Conservation (phyloP, 202 grass and related monocot species). For the Dendrocalamus latiflorus region DNA sequence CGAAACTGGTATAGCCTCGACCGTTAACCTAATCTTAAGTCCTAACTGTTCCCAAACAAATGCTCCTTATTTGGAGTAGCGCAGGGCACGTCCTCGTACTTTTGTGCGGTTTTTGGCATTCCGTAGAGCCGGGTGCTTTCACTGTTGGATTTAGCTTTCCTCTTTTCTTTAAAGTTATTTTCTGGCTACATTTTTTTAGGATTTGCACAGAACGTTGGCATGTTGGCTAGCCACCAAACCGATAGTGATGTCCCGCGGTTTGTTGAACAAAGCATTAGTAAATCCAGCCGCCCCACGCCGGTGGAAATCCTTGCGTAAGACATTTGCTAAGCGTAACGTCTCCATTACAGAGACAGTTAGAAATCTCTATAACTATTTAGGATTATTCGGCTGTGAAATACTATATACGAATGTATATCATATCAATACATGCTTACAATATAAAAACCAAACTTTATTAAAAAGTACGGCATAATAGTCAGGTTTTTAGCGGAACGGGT, state of each 20-base stretch:
- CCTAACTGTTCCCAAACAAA: not conserved
- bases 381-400: no score
- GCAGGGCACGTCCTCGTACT: not conserved
- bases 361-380: no score
- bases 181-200: no score
- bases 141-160: conserved; percentile 4
- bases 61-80: not conserved
- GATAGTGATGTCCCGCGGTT: not conserved
- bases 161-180: not conserved
- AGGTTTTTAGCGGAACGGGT: no score
- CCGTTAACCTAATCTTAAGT: not conserved
- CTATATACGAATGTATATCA: no score
- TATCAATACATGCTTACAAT: no score
- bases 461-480: no score
- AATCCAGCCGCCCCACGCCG: not conserved
- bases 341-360: no score
- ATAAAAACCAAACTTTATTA: no score
- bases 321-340: not conserved
- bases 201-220: not conserved
- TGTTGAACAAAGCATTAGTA: not conserved
- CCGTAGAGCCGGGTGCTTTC: not conserved
- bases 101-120: not conserved
- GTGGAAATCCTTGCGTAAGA: not conserved
- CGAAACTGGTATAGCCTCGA: not conserved
- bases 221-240: not conserved